Conservation (phyloP, 805 yeast genomes). For the Kregervanrija delftensis region DNA sequence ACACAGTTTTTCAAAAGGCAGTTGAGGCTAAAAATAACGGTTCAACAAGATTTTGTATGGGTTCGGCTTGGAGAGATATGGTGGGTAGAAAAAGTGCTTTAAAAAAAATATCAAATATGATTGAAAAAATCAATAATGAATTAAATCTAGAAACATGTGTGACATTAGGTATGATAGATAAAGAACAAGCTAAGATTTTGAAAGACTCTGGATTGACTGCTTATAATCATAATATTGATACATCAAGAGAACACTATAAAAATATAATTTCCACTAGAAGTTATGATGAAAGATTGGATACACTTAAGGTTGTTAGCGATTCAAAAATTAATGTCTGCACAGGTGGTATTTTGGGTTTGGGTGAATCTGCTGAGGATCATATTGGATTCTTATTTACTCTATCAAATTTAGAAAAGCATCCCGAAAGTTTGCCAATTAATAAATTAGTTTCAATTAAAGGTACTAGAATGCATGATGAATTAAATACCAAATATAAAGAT, state of each 20-base stretch:
- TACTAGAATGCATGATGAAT: constrained; percentile 62
- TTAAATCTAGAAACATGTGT: constrained; percentile 74
- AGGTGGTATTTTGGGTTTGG: constrained; percentile 76
- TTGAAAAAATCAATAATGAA: constrained; percentile 47
- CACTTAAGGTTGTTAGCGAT: constrained; percentile 55
- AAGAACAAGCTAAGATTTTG: constrained; percentile 53
- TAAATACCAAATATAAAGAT: constrained; percentile 27
- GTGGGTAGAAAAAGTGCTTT: constrained; percentile 64
- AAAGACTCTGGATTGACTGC: constrained; percentile 74
- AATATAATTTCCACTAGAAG: constrained; percentile 64
- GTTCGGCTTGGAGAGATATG: constrained; percentile 89
- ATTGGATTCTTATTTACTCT: constrained; percentile 60
- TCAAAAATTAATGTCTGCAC: constrained; percentile 63
- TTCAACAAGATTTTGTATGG: constrained; percentile 75
- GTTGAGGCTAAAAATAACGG: constrained; percentile 61
- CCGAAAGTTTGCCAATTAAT: constrained; percentile 78
- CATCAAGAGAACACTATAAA: constrained; percentile 71
- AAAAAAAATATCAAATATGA: constrained; percentile 58
- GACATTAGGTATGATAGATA: constrained; percentile 69
- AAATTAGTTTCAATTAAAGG: constrained; percentile 74
- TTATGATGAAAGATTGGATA: constrained; percentile 64
- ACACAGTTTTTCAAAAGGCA: constrained; percentile 60
- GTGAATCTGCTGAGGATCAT: constrained; percentile 68
- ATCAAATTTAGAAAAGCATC: constrained; percentile 64
- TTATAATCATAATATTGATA: constrained; percentile 75